These are phyloP conservation scores for Parmelia sp. DNA, from an alignment of 495 filamentous ascomycete species.

Conservation along the genomic window DNA sequence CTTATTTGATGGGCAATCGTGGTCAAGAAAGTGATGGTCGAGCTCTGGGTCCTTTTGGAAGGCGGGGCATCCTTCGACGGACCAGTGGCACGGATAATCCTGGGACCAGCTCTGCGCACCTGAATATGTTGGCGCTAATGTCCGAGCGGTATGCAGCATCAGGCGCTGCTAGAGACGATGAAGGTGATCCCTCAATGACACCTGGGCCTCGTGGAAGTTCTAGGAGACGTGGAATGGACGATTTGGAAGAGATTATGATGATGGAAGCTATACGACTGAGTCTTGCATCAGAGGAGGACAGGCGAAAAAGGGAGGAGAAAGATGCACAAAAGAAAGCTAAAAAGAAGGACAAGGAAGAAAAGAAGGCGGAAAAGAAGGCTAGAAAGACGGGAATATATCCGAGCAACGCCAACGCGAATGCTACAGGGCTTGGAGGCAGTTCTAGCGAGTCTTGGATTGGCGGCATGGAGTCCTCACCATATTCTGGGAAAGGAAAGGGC, in stretches of 20 bases:
- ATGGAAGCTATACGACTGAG: conserved; percentile 90
- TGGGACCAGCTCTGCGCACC: conserved; percentile 41
- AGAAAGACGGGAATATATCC: conserved; percentile 55
- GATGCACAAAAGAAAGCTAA: conserved; percentile 73
- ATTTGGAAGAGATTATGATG: conserved; percentile 97
- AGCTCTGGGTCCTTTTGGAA: conserved; percentile 40
- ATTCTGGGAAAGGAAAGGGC: conserved; percentile 71
- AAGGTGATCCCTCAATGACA: conserved; percentile 40
- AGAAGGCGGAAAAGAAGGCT: conserved; percentile 65
- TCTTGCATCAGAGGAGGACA: conserved; percentile 83
- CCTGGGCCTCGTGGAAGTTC: conserved; percentile 51
- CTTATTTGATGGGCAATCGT: conserved; percentile 77
- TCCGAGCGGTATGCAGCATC: conserved; percentile 39
- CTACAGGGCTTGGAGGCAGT: conserved; percentile 29
- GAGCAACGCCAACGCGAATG: conserved; percentile 35
- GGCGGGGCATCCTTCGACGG: conserved; percentile 41
- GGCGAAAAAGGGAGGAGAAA: conserved; percentile 73
- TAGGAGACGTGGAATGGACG: conserved; percentile 65
- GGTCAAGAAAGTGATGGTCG: conserved; percentile 43
- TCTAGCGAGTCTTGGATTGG: conserved; percentile 38
- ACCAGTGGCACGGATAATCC: conserved; percentile 33
- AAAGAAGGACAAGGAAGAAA: conserved; percentile 74
- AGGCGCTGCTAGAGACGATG: conserved; percentile 36
- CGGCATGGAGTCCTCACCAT: conserved; percentile 21
- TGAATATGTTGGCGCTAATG: conserved; percentile 47